Evolutionary conservation across 1,139 yeast genomes (phyloP).

Genomic region (Trichomonascaceae sp.): DNA sequence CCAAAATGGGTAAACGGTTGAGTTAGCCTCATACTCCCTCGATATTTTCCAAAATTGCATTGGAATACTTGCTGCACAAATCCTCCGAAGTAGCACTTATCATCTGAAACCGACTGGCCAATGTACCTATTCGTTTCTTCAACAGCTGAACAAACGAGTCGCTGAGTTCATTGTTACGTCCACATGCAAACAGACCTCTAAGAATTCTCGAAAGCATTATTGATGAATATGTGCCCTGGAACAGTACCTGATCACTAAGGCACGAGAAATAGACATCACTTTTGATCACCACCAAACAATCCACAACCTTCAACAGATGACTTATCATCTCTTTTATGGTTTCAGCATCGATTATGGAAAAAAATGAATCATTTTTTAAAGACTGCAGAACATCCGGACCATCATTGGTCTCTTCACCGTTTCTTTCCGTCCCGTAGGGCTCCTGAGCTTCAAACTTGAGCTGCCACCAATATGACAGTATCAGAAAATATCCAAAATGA

Average conservation of each 20-base stretch:
- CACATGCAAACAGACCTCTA: background rate
- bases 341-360: conserved; percentile 17
- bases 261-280: conserved; percentile 63
- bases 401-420: conserved; percentile 5
- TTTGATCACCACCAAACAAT: conserved; percentile 38
- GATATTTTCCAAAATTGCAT: conserved; percentile 14
- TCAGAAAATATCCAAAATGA: conserved; percentile 55
- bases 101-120: conserved; percentile 19
- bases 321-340: conserved; percentile 23
- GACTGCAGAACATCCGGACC: conserved; percentile 4
- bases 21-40: conserved; percentile 3
- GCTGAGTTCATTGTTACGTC: conserved; percentile 1
- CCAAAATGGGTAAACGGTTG: too few relatives aligned
- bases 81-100: conserved; percentile 21
- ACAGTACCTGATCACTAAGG: conserved; percentile 62
- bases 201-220: conserved; percentile 38
- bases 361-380: conserved; percentile 14
- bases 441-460: conserved; percentile 6
- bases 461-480: conserved; percentile 36
- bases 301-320: conserved; percentile 43
- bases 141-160: conserved; percentile 9
- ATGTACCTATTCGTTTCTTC: conserved; percentile 12
- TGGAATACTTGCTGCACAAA: conserved; percentile 22
- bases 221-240: conserved; percentile 49
- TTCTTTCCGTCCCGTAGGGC: background rate